Evolutionary conservation across 2,329 filamentous ascomycete genomes (phyloP).

Genomic region (Exophiala lecanii-corni): DNA sequence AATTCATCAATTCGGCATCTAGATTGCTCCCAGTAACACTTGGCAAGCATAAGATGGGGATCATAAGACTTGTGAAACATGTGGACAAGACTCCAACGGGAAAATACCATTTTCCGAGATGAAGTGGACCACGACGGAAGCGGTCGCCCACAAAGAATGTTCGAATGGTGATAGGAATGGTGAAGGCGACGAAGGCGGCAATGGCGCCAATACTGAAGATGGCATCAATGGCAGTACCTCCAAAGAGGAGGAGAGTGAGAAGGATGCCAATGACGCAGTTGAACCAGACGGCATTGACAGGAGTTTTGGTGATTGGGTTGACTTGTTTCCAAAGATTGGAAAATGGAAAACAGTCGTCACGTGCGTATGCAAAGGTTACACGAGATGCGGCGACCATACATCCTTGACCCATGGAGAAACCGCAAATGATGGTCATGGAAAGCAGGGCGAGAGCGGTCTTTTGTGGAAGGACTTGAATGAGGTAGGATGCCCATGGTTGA

Average conservation of each 20-base stretch:
- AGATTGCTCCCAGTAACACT: constrained; percentile 53
- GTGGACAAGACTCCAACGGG: constrained; percentile 55
- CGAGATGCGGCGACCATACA: constrained; percentile 64
- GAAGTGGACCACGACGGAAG: constrained; percentile 65
- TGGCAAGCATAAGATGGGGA: constrained; percentile 65
- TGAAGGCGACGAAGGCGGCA: constrained; percentile 56
- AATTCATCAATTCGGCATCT: constrained; percentile 54
- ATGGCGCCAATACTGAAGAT: constrained; percentile 68
- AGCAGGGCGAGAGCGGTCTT: constrained; percentile 60
- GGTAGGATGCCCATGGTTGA: constrained; percentile 66
- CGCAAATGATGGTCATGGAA: constrained; percentile 61
- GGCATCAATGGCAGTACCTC: constrained; percentile 58
- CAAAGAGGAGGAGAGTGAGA: constrained; percentile 61
- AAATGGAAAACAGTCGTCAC: constrained; percentile 65
- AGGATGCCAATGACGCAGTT: constrained; percentile 58
- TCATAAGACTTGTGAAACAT: constrained; percentile 60
- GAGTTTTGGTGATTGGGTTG: constrained; percentile 58
- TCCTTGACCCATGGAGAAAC: constrained; percentile 68
- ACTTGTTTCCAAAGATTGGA: constrained; percentile 57
- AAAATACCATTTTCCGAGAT: constrained; percentile 57
- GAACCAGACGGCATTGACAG: constrained; percentile 67
- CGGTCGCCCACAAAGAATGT: constrained; percentile 53
- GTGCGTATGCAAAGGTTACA: constrained; percentile 68
- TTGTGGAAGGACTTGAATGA: constrained; percentile 60
- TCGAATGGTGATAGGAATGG: constrained; percentile 41